Conservation (phyloP, 805 yeast genomes). For the Candida railenensis region DNA sequence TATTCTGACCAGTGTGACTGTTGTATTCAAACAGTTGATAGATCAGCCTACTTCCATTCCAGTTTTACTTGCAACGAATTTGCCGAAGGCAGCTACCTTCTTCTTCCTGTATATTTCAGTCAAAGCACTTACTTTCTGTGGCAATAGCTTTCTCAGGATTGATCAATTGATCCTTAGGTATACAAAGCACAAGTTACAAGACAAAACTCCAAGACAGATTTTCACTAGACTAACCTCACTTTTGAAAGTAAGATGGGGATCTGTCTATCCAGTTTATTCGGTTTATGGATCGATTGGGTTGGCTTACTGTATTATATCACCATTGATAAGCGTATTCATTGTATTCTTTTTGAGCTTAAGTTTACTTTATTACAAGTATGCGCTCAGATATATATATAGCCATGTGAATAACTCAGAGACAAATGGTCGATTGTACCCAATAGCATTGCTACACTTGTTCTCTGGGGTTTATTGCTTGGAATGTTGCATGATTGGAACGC, state of each 20-base stretch:
- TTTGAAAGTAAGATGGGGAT: constrained; percentile 69
- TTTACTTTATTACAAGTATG: constrained; percentile 68
- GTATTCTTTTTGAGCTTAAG: constrained; percentile 53
- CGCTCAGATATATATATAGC: constrained; percentile 57
- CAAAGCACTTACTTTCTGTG: constrained; percentile 74
- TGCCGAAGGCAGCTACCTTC: constrained; percentile 85
- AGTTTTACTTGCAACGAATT: constrained; percentile 65
- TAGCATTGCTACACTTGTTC: constrained; percentile 73
- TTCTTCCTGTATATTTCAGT: constrained; percentile 76
- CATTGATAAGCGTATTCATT: constrained; percentile 65
- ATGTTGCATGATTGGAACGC: constrained; percentile 72
- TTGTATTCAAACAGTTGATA: constrained; percentile 57
- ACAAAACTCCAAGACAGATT: constrained; percentile 61
- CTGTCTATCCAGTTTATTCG: constrained; percentile 72
- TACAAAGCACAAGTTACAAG: constrained; percentile 35
- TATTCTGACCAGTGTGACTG: constrained; percentile 74
- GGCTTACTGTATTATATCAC: constrained; percentile 77
- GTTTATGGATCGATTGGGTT: constrained; percentile 77
- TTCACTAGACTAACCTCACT: constrained; percentile 44
- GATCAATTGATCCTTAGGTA: constrained; percentile 46
- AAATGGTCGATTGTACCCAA: constrained; percentile 68
- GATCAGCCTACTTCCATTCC: constrained; percentile 75
- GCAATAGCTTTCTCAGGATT: constrained; percentile 64
- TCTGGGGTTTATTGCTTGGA: constrained; percentile 83
- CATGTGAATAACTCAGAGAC: constrained; percentile 58